A percentile compares a stretch with the other conserved stretches of the same genome.
phyloP scores from a whole-genome alignment of 768 basidiomycete species.

The Chlorophyllum brunneum region DNA sequence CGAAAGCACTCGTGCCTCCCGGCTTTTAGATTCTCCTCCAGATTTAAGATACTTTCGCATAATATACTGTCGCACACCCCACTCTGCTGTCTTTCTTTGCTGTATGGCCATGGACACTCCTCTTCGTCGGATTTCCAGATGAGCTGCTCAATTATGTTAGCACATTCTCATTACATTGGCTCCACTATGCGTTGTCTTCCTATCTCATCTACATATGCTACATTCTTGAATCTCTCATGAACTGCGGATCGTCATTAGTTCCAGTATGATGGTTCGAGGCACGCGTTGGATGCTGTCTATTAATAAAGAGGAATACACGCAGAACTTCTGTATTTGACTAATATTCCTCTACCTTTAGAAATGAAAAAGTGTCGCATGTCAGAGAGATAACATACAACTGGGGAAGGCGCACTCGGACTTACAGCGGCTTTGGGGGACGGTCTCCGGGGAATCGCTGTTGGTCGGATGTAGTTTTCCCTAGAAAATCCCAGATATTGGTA shows the following conservation, averaged over 20 bases:
- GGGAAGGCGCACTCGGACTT: conserved; percentile 20
- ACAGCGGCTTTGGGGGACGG: conserved; percentile 27
- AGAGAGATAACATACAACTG: conserved; percentile 3
- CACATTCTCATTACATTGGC: conserved; percentile 1
- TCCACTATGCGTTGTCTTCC: conserved; percentile 1
- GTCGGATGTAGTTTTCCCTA: conserved; percentile 66
- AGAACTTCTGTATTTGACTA: conserved; percentile 17
- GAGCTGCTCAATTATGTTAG: background rate
- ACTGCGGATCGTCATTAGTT: conserved; percentile 6
- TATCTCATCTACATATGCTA: background rate
- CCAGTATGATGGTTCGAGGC: background rate
- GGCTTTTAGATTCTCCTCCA: conserved; percentile 53
- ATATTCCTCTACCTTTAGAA: conserved; percentile 22
- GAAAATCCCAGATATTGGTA: conserved; percentile 10
- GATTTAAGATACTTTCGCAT: conserved; percentile 8
- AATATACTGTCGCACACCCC: conserved; percentile 16
- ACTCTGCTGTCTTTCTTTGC: background rate
- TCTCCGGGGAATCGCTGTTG: conserved; percentile 60
- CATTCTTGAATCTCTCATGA: conserved; percentile 4
- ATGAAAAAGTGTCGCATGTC: background rate
- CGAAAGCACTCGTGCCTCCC: conserved; percentile 73
- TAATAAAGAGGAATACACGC: conserved; percentile 12
- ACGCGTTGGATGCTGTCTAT: conserved; percentile 10
- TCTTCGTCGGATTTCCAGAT: too few relatives aligned
- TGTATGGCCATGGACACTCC: background rate